Evolutionary conservation across 176 grass and related monocot species (phyloP).

Genomic region (Rhynchospora breviuscula): DNA sequence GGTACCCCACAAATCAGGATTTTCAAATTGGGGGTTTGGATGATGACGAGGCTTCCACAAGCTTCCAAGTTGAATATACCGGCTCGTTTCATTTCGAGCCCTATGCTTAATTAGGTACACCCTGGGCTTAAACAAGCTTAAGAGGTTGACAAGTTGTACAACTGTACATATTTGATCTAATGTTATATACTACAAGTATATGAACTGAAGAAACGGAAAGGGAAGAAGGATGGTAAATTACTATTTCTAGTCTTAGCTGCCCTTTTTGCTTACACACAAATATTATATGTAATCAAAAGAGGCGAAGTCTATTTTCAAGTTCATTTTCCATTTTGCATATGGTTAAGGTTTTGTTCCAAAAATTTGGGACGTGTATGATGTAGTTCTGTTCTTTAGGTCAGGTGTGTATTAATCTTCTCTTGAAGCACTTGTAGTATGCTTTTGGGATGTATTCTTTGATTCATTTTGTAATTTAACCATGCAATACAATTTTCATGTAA

Average conservation of each 20-base stretch:
- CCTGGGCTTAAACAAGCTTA: slow-evolving; percentile 17
- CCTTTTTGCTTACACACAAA: slow-evolving; percentile 26
- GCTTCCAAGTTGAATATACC: slow-evolving; percentile 21
- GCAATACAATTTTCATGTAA: slow-evolving; percentile 7
- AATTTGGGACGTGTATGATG: not conserved
- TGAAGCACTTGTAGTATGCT: not conserved
- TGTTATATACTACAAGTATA: not conserved
- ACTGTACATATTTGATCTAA: slow-evolving; percentile 8
- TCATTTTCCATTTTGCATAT: not conserved
- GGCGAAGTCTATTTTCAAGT: not conserved
- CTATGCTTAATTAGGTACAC: not conserved
- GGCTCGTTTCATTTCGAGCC: slow-evolving; percentile 13
- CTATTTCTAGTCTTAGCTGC: not conserved
- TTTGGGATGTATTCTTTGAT: slow-evolving; percentile 17
- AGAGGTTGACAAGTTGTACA: slow-evolving; percentile 3
- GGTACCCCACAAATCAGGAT: slow-evolving; percentile 20
- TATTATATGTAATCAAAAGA: slow-evolving; percentile 19
- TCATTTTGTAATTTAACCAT: slow-evolving; percentile 16
- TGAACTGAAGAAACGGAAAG: not conserved
- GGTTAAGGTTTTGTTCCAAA: slow-evolving; percentile 5
- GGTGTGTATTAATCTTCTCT: not conserved
- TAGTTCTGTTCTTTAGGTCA: not conserved
- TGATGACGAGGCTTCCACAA: slow-evolving; percentile 4
- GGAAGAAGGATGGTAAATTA: slow-evolving; percentile 12
- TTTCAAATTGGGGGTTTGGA: slow-evolving; percentile 24